A percentile compares a stretch with the other conserved stretches of the same genome.
Conservation (phyloP, 208 protist genomes). For the Acanthamoeba lenticulata region DNA sequence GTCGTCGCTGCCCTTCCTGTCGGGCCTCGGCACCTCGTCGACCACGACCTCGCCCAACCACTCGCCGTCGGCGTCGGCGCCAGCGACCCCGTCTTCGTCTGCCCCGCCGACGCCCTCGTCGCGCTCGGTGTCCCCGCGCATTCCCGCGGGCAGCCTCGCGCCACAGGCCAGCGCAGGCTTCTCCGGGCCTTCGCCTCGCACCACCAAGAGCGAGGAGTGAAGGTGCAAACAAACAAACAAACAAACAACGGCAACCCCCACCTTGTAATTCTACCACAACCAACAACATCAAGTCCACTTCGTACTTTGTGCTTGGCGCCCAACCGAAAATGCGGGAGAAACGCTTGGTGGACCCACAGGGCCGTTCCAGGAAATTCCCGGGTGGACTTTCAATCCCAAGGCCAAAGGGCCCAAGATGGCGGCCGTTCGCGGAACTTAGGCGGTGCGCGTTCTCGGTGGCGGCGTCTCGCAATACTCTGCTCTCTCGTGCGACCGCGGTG, state of each 20-base stretch:
- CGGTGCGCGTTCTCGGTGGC: too few species aligned
- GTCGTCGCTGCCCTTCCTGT: not conserved
- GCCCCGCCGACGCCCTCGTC: slow-evolving; percentile 10
- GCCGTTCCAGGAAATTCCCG: too few species aligned
- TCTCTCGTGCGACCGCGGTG: too few species aligned
- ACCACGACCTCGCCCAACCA: not conserved
- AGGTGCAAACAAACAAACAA: not conserved
- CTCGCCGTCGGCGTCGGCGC: not conserved
- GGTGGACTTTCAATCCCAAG: too few species aligned
- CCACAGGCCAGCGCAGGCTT: not conserved
- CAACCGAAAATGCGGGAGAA: too few species aligned
- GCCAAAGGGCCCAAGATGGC: too few species aligned
- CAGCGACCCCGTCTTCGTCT: not conserved
- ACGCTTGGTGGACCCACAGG: too few species aligned
- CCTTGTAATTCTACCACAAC: not conserved
- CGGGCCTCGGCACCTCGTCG: not conserved
- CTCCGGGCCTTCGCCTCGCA: not conserved
- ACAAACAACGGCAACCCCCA: not conserved
- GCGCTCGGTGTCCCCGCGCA: not conserved
- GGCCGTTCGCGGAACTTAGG: too few species aligned
- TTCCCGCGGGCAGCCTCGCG: not conserved
- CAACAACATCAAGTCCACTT: too few species aligned
- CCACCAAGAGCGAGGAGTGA: not conserved
- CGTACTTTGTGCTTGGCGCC: too few species aligned
- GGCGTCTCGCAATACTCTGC: too few species aligned